Evolutionary conservation across 257 asterid species (phyloP), one percentile per base, ranked within the genome.

Genomic region (Rhazya stricta): DNA sequence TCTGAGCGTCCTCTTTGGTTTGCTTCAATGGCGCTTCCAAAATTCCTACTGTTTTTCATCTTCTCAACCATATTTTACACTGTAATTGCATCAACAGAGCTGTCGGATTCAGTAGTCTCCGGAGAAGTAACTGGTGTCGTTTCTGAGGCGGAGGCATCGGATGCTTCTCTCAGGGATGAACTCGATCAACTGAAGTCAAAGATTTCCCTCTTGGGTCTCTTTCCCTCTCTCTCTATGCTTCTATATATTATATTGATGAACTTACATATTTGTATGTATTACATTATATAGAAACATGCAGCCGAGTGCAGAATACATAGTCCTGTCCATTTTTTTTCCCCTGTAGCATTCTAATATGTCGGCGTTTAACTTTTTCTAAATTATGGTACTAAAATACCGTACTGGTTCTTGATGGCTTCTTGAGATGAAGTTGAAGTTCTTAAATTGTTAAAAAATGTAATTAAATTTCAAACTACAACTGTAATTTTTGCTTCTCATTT

Each of bases 121-220:
- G 62, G 42, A 7, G 70, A 39, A 61, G 63, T 43, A 29, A 72
- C 19, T 46, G 72, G 41, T 72, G 74, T 46, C 39, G 67, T 43
- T 16, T 50, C 56, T 7, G 77, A 30, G 45, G 48, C 69, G 12
- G 71, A 71, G 32, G 73, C 29, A 50, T 65, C 81, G 21, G 85
- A 83, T 85, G 46, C 79, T 48, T 73, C 81, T 29, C 67, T 77
- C 45, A 69, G 57, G 51, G 75, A 57, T 67, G 76, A 84, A 78
- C 82, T 83, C 65, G 75, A 75, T 67, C 83, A 83, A 41, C 89
- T 79, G 78, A 75, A 83, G 70, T 83, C 82, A 41, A 84, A 76
- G 75, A 81, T 87, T 79, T 81, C 86, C 50, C 67, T 46, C 37
- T 39, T 81, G 75, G 91, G 91, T 86, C 61, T 36, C 15, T 48